A percentile compares a stretch with the other conserved stretches of the same genome.
phyloP scores from a whole-genome alignment of 805 yeast species.

The Saccharomycopsis amapae region DNA sequence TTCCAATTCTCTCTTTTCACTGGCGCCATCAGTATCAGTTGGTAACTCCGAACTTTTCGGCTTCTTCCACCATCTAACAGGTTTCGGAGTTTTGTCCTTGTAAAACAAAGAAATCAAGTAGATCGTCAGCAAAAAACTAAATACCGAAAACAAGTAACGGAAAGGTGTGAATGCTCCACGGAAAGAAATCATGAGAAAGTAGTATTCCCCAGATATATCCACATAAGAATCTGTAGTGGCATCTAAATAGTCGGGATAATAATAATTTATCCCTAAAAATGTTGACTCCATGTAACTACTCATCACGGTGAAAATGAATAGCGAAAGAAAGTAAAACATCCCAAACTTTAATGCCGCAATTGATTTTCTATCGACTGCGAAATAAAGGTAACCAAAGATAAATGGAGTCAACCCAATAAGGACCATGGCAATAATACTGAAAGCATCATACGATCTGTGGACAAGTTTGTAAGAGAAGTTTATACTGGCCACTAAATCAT shows the following conservation, averaged over 20 bases:
- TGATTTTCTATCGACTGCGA: slow-evolving; percentile 1
- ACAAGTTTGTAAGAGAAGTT: slow-evolving; percentile 1
- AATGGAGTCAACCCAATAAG: slow-evolving; percentile 1
- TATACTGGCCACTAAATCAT: slow-evolving; percentile 2
- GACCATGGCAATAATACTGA: not conserved
- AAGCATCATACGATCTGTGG: not conserved
- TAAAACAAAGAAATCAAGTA: no score
- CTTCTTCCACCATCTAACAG: no score
- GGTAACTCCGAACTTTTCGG: no score
- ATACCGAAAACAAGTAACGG: slow-evolving; percentile 3
- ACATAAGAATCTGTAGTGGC: not conserved
- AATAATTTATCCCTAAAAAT: no score
- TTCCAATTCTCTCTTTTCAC: no score
- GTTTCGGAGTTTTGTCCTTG: no score
- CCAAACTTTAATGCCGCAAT: not conserved
- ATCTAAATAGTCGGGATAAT: not conserved
- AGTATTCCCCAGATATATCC: not conserved
- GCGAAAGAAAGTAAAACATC: not conserved
- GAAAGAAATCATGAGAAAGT: not conserved
- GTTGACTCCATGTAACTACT: slow-evolving; percentile 2
- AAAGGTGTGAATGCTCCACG: slow-evolving; percentile 4
- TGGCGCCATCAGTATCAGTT: no score
- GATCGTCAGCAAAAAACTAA: not conserved
- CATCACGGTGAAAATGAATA: not conserved
- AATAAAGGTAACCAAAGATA: not conserved